phyloP scores from a whole-genome alignment of 2,329 filamentous ascomycete species.

The Neopestalotiopsis rosae region DNA sequence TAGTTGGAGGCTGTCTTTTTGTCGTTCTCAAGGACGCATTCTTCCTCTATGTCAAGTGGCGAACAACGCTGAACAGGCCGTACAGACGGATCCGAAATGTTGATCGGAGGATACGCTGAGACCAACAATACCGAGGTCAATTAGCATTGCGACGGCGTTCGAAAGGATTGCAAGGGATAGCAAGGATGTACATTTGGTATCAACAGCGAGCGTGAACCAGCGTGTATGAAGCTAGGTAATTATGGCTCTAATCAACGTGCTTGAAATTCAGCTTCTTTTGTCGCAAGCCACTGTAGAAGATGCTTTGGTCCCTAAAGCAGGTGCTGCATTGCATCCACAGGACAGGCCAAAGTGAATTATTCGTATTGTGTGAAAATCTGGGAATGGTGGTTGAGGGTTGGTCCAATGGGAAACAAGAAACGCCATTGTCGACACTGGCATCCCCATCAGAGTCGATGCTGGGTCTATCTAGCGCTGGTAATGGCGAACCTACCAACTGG shows the following conservation, averaged over 20 bases:
- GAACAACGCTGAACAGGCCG: slow-evolving; percentile 60
- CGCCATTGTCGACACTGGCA: not conserved
- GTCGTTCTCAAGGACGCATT: slow-evolving; percentile 79
- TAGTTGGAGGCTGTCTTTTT: slow-evolving; percentile 87
- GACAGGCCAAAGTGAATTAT: not conserved
- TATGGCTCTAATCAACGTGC: not conserved
- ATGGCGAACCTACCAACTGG: not conserved
- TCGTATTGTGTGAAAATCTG: not conserved
- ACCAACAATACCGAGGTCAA: not conserved
- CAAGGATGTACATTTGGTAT: slow-evolving; percentile 1
- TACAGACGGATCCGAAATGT: slow-evolving; percentile 61
- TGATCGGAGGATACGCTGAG: slow-evolving; percentile 34
- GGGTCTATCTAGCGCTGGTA: not conserved
- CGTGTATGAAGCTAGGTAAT: not conserved
- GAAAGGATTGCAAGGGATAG: not conserved
- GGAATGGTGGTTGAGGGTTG: not conserved
- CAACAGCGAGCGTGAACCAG: not conserved
- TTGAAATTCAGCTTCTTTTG: too few relatives aligned
- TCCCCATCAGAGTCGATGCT: not conserved
- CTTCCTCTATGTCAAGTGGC: slow-evolving; percentile 67
- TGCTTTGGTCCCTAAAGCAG: too few relatives aligned
- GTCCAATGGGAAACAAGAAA: not conserved
- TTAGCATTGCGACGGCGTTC: slow-evolving; percentile 14
- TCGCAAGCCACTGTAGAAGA: too few relatives aligned
- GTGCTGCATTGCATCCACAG: too few relatives aligned